phyloP scores from a whole-genome alignment of 1,139 yeast genomes.

The Saccharomycopsis crataegensis region DNA sequence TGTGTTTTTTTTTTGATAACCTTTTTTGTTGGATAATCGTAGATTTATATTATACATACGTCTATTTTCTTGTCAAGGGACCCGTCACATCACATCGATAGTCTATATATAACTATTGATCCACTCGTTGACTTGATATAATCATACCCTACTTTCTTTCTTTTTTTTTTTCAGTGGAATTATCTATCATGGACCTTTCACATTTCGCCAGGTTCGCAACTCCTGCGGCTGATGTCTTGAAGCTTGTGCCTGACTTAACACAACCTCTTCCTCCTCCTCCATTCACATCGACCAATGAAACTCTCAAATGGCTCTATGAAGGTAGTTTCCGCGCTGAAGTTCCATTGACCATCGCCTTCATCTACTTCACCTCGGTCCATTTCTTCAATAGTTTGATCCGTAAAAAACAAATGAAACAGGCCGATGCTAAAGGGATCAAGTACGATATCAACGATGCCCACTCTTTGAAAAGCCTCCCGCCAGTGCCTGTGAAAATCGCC shows the following conservation, averaged over 20 bases:
- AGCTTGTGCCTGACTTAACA: slow-evolving; percentile 8
- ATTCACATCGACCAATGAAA: slow-evolving; percentile 21
- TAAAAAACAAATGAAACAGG: slow-evolving; percentile 30
- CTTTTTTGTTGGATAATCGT: too few relatives aligned
- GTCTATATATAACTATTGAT: too few relatives aligned
- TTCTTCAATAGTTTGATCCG: slow-evolving; percentile 39
- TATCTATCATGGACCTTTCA: slow-evolving; percentile 1
- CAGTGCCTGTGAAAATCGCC: slow-evolving; percentile 51
- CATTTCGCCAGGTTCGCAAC: slow-evolving; percentile 6
- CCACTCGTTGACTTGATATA: too few relatives aligned
- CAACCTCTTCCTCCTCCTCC: slow-evolving; percentile 24
- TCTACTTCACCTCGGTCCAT: slow-evolving; percentile 57
- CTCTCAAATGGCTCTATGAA: slow-evolving; percentile 26
- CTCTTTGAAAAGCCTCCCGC: slow-evolving; percentile 37
- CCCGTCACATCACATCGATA: too few relatives aligned
- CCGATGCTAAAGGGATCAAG: slow-evolving; percentile 21
- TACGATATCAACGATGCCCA: slow-evolving; percentile 18
- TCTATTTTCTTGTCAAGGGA: too few relatives aligned
- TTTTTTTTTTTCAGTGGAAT: too few relatives aligned
- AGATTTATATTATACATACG: too few relatives aligned
- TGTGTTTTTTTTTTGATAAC: too few relatives aligned
- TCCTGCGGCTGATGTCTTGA: slow-evolving; percentile 10
- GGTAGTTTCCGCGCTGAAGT: slow-evolving; percentile 34
- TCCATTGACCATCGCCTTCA: slow-evolving; percentile 52
- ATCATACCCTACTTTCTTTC: background rate